A percentile compares a stretch with the other conserved stretches of the same genome.
Evolutionary conservation across 164 flowering plant species (phyloP).

Genomic region (Kalanchoe fedtschenkoi): DNA sequence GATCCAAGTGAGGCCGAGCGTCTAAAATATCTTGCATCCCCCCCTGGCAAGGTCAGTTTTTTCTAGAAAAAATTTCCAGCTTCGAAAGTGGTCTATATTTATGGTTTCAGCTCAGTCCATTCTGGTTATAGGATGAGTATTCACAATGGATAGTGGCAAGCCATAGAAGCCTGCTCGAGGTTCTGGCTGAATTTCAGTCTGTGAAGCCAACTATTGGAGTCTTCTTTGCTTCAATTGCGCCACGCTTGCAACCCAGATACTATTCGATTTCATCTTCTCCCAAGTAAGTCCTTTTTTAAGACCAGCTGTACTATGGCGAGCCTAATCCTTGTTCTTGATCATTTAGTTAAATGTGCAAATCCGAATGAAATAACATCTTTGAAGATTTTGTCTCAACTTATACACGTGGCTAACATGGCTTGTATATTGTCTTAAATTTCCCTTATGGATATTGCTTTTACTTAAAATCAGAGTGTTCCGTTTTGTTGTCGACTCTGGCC

Average conservation of each 20-base stretch:
- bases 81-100: not conserved
- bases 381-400: not conserved
- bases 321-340: not conserved
- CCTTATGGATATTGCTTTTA: not conserved
- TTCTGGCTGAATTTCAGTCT: slow-evolving; percentile 87
- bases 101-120: not conserved
- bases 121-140: slow-evolving; percentile 59
- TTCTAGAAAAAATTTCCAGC: not conserved
- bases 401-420: not conserved
- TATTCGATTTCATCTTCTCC: slow-evolving; percentile 97
- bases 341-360: not conserved
- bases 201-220: slow-evolving; percentile 93
- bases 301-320: too few species aligned
- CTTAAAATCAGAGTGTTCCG: not conserved
- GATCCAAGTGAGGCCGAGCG: slow-evolving; percentile 65
- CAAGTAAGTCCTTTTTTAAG: slow-evolving; percentile 26
- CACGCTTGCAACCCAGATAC: slow-evolving; percentile 80
- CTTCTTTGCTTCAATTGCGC: slow-evolving; percentile 83
- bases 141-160: slow-evolving; percentile 71
- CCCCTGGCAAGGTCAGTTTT: slow-evolving; percentile 61
- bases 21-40: slow-evolving; percentile 59
- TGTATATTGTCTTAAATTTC: not conserved
- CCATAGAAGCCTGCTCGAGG: slow-evolving; percentile 90
- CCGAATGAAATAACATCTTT: not conserved
- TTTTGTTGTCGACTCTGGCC: too few species aligned